Evolutionary conservation across 306 rosid species (phyloP).

Genomic region (Myrica gale): DNA sequence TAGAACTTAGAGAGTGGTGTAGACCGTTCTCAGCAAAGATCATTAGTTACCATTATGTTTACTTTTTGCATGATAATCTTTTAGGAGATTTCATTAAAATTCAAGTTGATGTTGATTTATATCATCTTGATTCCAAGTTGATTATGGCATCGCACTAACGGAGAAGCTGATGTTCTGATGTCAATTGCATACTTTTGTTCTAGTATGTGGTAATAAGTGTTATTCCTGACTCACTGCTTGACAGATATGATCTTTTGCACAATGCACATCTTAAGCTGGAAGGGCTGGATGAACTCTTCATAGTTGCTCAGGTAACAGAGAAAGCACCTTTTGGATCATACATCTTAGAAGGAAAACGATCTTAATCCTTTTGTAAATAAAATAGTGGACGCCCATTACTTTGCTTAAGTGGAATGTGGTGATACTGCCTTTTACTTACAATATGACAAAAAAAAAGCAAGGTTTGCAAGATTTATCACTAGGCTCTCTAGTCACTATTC

Average conservation of each 20-base stretch:
- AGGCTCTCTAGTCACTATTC: neutral
- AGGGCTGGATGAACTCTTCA: constrained; percentile 91
- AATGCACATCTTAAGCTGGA: constrained; percentile 90
- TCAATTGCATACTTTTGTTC: constrained; percentile 12
- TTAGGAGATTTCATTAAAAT: constrained; percentile 5
- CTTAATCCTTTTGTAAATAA: neutral
- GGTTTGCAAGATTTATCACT: neutral
- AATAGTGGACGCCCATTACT: neutral
- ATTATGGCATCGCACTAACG: neutral
- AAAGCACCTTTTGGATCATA: constrained; percentile 5
- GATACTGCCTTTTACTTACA: neutral
- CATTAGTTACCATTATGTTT: constrained; percentile 2
- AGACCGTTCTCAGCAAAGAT: constrained; percentile 6
- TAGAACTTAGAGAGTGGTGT: neutral
- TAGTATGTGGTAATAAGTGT: constrained; percentile 8
- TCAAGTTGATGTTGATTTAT: constrained; percentile 2
- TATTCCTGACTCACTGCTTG: constrained; percentile 32
- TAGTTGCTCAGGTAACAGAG: constrained; percentile 80
- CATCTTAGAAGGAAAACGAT: neutral
- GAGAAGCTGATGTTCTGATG: constrained; percentile 22
- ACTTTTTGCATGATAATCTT: neutral
- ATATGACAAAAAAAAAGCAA: neutral
- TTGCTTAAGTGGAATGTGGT: neutral
- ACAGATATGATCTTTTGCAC: constrained; percentile 95
- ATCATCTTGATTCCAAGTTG: neutral